These are phyloP conservation scores for Chalciporus piperatoides DNA, from an alignment of 1,284 basidiomycete genomes.

Conservation along the genomic window DNA sequence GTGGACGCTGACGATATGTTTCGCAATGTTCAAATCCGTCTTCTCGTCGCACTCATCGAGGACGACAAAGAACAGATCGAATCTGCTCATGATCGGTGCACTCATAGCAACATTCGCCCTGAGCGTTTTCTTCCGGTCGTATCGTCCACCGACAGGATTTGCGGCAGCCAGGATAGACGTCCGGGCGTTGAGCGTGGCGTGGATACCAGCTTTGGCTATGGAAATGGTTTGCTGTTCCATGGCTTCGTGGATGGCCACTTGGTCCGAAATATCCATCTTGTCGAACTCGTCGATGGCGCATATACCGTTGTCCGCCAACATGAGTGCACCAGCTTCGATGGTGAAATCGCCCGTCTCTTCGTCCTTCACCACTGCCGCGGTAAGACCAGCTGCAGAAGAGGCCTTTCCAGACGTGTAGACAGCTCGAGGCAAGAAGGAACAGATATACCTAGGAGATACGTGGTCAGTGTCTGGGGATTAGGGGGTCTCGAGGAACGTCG, in stretches of 20 bases:
- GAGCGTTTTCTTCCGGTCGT: conserved; percentile 93
- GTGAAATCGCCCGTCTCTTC: conserved; percentile 99
- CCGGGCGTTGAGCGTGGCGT: conserved; percentile 96
- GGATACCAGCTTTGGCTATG: conserved; percentile 98
- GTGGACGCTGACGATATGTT: conserved; percentile 98
- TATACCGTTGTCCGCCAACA: conserved; percentile 99
- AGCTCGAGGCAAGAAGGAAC: conserved; percentile 97
- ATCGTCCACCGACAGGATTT: conserved; percentile 95
- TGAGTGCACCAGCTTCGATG: conserved; percentile 97
- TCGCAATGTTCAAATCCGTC: conserved; percentile 91
- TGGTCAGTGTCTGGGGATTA: not conserved
- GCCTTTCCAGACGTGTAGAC: conserved; percentile 99
- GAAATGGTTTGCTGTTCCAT: conserved; percentile 99
- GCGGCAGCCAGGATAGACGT: conserved; percentile 98
- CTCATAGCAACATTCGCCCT: conserved; percentile 98
- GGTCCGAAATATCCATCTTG: conserved; percentile 99
- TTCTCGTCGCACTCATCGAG: conserved; percentile 96
- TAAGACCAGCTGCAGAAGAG: conserved; percentile 97
- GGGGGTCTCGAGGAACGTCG: not conserved
- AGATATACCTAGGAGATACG: conserved; percentile 75
- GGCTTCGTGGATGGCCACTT: conserved; percentile 99
- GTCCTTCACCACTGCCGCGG: conserved; percentile 96
- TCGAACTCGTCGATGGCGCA: conserved; percentile 99
- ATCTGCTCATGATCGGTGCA: conserved; percentile 98
- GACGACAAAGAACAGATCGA: conserved; percentile 98